Percentiles rank a stretch among this genome's conserved stretches.
Evolutionary conservation across 306 rosid species (phyloP).

Genomic region (Quercus glauca): DNA sequence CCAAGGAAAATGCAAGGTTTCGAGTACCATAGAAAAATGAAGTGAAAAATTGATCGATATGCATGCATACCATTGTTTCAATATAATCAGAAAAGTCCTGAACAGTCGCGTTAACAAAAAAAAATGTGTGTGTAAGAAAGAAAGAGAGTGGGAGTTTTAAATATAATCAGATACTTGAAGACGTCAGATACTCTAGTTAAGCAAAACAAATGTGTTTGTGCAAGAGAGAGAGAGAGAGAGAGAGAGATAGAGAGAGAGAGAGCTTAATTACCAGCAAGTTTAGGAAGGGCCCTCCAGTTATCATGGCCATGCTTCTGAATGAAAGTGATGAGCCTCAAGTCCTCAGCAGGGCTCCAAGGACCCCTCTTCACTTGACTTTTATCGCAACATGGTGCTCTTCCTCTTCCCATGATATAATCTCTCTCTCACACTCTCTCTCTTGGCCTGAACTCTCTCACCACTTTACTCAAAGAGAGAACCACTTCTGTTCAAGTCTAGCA

Average conservation of each 20-base stretch:
- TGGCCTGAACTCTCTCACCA: not conserved
- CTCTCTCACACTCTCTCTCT: slow-evolving; percentile 1
- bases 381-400: slow-evolving; percentile 96
- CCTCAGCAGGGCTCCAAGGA: slow-evolving; percentile 94
- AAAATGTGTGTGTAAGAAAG: not conserved
- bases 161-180: not conserved
- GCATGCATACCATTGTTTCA: not conserved
- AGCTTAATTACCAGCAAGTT: slow-evolving; percentile 63
- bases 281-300: slow-evolving; percentile 97
- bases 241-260: not conserved
- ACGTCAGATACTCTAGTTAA: not conserved
- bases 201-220: not conserved
- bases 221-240: not conserved
- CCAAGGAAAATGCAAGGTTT: no score
- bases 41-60: no score
- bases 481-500: not conserved
- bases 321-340: slow-evolving; percentile 75
- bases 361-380: slow-evolving; percentile 88
- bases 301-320: slow-evolving; percentile 87
- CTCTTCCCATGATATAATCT: slow-evolving; percentile 61
- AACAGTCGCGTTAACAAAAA: no score
- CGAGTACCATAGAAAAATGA: no score
- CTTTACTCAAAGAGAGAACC: not conserved
- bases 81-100: no score
- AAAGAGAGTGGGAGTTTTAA: not conserved